A percentile compares a stretch with the other conserved stretches of the same genome.
Conservation (phyloP, 2,329 filamentous ascomycete genomes). For the Colletotrichum australisinense region DNA sequence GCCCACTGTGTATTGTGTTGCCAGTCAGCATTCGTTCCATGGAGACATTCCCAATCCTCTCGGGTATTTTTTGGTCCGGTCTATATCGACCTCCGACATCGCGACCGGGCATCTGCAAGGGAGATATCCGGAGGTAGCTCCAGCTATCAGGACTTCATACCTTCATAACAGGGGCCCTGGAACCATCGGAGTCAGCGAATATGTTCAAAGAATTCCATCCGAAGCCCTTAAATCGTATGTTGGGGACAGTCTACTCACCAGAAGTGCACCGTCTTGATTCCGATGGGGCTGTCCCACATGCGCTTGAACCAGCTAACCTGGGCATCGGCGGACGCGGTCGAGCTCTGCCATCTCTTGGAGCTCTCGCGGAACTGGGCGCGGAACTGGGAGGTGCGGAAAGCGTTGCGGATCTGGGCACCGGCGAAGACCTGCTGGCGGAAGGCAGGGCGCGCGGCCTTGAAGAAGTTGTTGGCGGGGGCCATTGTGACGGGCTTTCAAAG, state of each 20-base stretch:
- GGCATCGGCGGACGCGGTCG: conserved; percentile 62
- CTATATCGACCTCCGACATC: conserved; percentile 21
- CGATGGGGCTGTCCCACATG: conserved; percentile 86
- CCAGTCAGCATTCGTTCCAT: conserved; percentile 13
- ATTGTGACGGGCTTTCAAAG: conserved; percentile 43
- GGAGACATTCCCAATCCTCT: not conserved
- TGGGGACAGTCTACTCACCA: conserved; percentile 71
- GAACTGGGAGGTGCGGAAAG: conserved; percentile 59
- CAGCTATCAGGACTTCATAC: conserved; percentile 59
- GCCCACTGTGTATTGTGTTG: conserved; percentile 73
- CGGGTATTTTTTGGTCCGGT: not conserved
- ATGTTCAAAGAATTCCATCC: not conserved
- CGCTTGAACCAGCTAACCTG: conserved; percentile 74
- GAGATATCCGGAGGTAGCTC: conserved; percentile 4
- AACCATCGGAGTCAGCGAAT: conserved; percentile 3
- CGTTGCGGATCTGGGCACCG: conserved; percentile 64
- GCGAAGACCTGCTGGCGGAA: conserved; percentile 66
- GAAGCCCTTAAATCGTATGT: not conserved
- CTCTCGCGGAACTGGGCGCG: conserved; percentile 54
- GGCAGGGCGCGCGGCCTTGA: conserved; percentile 66
- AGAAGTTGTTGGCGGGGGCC: conserved; percentile 60
- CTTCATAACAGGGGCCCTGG: conserved; percentile 93
- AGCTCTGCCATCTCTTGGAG: conserved; percentile 77
- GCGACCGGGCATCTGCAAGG: conserved; percentile 31
- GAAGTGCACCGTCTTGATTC: conserved; percentile 96